Evolutionary conservation across 345 rosid genomes (phyloP).

Genomic region (Sisymbrium altissimum): DNA sequence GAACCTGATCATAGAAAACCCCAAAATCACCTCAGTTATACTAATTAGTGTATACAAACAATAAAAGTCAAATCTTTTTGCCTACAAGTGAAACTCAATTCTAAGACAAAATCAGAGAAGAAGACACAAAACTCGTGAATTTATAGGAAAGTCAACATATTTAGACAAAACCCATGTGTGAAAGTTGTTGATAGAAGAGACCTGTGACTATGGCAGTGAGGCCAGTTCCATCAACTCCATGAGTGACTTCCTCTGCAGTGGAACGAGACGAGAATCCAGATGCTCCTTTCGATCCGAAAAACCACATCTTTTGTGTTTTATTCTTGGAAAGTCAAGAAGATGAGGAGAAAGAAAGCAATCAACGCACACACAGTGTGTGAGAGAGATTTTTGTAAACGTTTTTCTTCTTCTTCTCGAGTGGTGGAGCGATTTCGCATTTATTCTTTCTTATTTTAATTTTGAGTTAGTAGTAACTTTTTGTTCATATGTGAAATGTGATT

Average conservation of each 20-base stretch:
- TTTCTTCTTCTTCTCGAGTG: too few species aligned
- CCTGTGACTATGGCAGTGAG: constrained; percentile 84
- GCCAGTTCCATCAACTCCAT: constrained; percentile 60
- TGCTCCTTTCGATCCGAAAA: constrained; percentile 32
- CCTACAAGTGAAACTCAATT: neutral
- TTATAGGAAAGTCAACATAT: neutral
- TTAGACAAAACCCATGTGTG: neutral
- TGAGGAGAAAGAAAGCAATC: neutral
- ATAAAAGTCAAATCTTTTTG: neutral
- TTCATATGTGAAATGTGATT: constrained; percentile 4
- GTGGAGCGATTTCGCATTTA: neutral
- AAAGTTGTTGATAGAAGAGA: constrained; percentile 3
- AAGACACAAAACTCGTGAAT: neutral
- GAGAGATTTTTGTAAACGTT: too few species aligned
- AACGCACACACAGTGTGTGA: too few species aligned
- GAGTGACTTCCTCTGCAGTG: constrained; percentile 67
- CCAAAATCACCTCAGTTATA: neutral
- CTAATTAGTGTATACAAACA: neutral
- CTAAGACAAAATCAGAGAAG: neutral
- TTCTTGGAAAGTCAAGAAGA: neutral
- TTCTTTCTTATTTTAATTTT: neutral
- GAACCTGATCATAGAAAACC: neutral
- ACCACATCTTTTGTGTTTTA: constrained; percentile 19
- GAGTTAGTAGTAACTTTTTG: neutral
- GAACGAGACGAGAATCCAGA: constrained; percentile 49